phyloP scores from a whole-genome alignment of 2,329 filamentous ascomycete genomes.

The Colletotrichum spaethianum region DNA sequence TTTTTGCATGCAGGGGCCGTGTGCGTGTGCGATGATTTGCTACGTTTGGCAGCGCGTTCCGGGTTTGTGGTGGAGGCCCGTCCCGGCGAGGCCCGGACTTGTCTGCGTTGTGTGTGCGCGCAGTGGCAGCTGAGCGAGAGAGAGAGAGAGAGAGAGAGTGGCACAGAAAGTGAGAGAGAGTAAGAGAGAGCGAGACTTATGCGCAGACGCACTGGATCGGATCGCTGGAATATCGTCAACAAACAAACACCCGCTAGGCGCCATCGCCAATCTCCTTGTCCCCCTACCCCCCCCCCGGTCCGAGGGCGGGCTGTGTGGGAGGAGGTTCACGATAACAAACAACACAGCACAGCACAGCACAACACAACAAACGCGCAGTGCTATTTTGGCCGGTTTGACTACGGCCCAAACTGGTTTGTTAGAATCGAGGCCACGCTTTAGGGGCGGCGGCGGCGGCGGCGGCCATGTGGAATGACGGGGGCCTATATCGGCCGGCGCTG shows the following conservation, averaged over 20 bases:
- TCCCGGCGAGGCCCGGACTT: constrained; percentile 34
- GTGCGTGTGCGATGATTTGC: constrained; percentile 11
- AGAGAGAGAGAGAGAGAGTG: too few species aligned
- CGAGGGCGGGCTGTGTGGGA: neutral
- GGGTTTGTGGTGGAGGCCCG: constrained; percentile 30
- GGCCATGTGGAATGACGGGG: constrained; percentile 3
- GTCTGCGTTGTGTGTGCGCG: neutral
- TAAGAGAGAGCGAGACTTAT: neutral
- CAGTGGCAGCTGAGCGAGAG: neutral
- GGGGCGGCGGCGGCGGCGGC: neutral
- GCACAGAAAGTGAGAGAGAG: neutral
- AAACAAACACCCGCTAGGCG: constrained; percentile 6
- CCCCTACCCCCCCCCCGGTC: too few species aligned
- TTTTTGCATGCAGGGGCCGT: neutral
- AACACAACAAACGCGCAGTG: neutral
- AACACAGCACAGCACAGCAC: constrained; percentile 3
- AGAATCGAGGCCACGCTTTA: neutral
- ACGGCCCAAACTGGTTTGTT: neutral
- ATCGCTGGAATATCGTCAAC: neutral
- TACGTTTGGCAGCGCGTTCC: neutral
- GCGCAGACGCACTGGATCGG: neutral
- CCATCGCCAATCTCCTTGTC: neutral
- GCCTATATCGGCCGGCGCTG: neutral
- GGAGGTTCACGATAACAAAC: neutral
- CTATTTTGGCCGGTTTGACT: neutral